A percentile compares a stretch with the other conserved stretches of the same genome.
Conservation (phyloP, 202 grass and related monocot species). For the Sporobolus alterniflorus region DNA sequence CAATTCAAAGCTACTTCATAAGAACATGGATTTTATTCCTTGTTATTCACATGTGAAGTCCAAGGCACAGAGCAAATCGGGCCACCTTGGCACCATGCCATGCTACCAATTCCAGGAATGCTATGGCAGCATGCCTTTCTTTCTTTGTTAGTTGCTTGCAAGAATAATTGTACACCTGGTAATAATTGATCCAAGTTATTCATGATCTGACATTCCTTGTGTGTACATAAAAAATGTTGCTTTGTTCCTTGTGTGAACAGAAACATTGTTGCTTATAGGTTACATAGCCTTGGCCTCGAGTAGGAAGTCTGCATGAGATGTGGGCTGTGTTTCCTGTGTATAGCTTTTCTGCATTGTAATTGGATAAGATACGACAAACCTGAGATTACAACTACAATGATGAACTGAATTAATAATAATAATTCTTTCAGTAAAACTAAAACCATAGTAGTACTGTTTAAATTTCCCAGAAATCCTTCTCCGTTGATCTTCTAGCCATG, state of each 20-base stretch:
- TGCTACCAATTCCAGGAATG: not conserved
- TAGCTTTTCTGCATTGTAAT: not conserved
- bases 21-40: not conserved
- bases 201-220: not conserved
- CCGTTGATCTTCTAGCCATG: not conserved
- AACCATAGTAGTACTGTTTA: not conserved
- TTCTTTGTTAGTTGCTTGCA: not conserved
- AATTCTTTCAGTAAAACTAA: not conserved
- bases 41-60: not conserved
- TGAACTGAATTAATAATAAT: not conserved
- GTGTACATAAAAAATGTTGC: not conserved
- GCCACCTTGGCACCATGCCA: not conserved
- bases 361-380: not conserved
- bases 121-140: no score
- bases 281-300: not conserved
- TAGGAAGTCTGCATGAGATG: slow-evolving; percentile 1
- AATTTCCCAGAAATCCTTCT: not conserved
- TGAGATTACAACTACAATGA: not conserved
- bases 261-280: not conserved
- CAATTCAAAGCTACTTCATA: not conserved
- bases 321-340: not conserved
- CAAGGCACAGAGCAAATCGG: not conserved
- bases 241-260: not conserved
- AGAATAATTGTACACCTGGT: not conserved
- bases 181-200: not conserved